Conservation (phyloP, 441 rosid species). For the Cnidoscolus chayamansa region DNA sequence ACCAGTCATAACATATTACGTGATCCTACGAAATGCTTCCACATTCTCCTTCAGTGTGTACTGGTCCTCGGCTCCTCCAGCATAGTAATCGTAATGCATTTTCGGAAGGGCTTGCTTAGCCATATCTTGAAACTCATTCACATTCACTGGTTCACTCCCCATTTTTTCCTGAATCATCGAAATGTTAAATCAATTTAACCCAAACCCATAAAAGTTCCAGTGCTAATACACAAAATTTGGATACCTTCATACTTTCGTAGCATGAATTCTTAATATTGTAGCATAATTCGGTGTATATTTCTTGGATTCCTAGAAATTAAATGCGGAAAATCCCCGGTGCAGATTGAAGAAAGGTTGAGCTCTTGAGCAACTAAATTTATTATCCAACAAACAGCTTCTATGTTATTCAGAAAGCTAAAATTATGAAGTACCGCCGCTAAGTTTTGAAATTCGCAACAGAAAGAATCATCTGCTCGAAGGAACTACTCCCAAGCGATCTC, state of each 20-base stretch:
- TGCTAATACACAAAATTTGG: background rate
- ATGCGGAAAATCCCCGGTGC: background rate
- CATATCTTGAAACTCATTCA: conserved; percentile 66
- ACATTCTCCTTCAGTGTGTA: conserved; percentile 58
- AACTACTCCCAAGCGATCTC: background rate
- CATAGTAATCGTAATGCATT: conserved; percentile 58
- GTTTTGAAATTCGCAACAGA: background rate
- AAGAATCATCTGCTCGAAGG: background rate
- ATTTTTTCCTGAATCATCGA: conserved; percentile 27
- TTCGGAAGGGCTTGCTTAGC: conserved; percentile 62
- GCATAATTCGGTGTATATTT: background rate
- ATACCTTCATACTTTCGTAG: background rate
- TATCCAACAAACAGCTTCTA: background rate
- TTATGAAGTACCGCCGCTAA: background rate
- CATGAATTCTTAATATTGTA: background rate
- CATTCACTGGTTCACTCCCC: conserved; percentile 58
- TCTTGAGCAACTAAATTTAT: background rate
- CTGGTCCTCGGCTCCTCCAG: conserved; percentile 78
- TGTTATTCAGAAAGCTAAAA: background rate
- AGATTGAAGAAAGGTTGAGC: background rate
- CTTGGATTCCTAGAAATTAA: background rate
- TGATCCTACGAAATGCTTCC: conserved; percentile 57
- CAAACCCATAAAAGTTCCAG: background rate
- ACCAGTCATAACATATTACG: conserved; percentile 27
- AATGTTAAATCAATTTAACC: background rate